These are phyloP conservation scores for Artomyces pyxidatus DNA, from an alignment of 768 basidiomycete genomes.

Conservation along the genomic window DNA sequence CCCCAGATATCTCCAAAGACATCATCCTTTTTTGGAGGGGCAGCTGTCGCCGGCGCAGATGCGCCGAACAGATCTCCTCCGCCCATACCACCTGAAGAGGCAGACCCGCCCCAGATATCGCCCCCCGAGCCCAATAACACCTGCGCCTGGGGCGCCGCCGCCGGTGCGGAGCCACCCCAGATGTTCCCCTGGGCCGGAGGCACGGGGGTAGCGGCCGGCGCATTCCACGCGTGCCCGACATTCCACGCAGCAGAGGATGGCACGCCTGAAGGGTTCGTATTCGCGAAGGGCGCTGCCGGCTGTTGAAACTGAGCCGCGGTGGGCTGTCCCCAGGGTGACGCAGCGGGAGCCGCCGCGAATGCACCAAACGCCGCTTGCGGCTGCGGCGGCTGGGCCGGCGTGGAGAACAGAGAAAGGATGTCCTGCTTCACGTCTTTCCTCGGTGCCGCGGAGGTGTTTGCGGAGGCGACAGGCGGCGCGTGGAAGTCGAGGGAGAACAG, in stretches of 20 bases:
- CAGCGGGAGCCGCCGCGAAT: conserved; percentile 16
- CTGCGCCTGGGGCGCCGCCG: conserved; percentile 23
- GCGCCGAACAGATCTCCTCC: conserved; percentile 29
- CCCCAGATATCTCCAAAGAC: conserved; percentile 82
- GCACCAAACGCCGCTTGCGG: background rate
- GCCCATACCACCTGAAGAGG: conserved; percentile 19
- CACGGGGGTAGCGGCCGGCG: conserved; percentile 19
- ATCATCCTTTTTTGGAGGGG: conserved; percentile 57
- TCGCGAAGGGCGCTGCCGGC: conserved; percentile 9
- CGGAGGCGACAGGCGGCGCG: conserved; percentile 36
- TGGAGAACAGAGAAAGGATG: conserved; percentile 75
- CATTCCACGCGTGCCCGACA: conserved; percentile 54
- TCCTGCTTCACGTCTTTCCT: conserved; percentile 78
- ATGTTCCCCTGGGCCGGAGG: conserved; percentile 22
- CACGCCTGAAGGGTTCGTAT: conserved; percentile 29
- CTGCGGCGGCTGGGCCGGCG: conserved; percentile 27
- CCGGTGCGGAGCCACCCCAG: conserved; percentile 25
- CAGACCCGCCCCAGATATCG: conserved; percentile 50
- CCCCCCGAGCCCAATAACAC: conserved; percentile 33
- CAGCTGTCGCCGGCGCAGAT: conserved; percentile 23
- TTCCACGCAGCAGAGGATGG: conserved; percentile 59
- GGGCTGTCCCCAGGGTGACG: conserved; percentile 20
- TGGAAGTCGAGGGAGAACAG: conserved; percentile 87
- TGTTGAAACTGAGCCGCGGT: too few species aligned
- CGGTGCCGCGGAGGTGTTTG: conserved; percentile 24